A percentile compares a stretch with the other conserved stretches of the same genome.
Conservation (phyloP, 192 early-diverging fungal species). For the Coemansia sp. region DNA sequence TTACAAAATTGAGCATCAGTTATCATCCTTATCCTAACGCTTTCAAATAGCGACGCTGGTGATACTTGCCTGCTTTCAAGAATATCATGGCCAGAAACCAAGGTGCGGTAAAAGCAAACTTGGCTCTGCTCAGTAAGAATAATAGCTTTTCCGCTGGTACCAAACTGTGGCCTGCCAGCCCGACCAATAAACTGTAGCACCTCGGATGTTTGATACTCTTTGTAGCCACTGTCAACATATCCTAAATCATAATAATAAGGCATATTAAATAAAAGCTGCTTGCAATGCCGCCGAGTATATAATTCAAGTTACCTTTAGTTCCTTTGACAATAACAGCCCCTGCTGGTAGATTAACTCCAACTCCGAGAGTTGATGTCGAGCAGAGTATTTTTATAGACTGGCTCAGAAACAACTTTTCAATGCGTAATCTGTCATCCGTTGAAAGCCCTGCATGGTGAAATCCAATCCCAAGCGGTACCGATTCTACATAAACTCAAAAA, state of each 20-base stretch:
- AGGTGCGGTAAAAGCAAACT: constrained; percentile 48
- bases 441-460: constrained; percentile 70
- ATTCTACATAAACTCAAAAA: constrained; percentile 36
- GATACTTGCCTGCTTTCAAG: constrained; percentile 64
- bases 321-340: constrained; percentile 72
- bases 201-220: constrained; percentile 63
- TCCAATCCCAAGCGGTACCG: constrained; percentile 60
- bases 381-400: constrained; percentile 60
- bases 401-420: constrained; percentile 60
- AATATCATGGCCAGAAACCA: constrained; percentile 60
- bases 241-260: constrained; percentile 27
- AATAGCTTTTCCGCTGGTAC: constrained; percentile 62
- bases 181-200: constrained; percentile 76
- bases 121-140: constrained; percentile 59
- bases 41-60: neutral
- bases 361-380: constrained; percentile 73
- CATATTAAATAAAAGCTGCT: neutral
- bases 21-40: neutral
- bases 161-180: constrained; percentile 75
- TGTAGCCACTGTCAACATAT: constrained; percentile 41
- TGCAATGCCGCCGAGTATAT: neutral
- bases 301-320: constrained; percentile 44
- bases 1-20: neutral
- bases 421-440: constrained; percentile 27
- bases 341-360: constrained; percentile 78